Base-by-base conservation (phyloP, 2,329 filamentous ascomycete species). In the Pseudogymnoascus sp. region DNA sequence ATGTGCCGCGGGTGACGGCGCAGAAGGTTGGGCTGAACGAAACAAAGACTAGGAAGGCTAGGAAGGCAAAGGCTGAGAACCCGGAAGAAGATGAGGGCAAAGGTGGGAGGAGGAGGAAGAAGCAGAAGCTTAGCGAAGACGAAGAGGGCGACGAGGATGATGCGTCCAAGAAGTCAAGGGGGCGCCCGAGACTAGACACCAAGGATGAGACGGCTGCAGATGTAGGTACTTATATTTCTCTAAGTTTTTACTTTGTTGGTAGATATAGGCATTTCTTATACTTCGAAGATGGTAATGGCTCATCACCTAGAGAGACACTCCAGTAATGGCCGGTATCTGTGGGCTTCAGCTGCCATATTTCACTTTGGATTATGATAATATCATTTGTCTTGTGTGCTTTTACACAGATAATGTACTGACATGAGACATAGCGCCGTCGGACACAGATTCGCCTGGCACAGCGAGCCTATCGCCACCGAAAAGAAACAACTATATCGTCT, bases 391-490 rank as follows among this genome's bases (percentile, higher is more conserved):
- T 9, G n/a, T 28, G 5, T 30, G 23, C n/a, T 30, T 19, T 10
- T 5, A 28, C 21, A 28, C 4, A 8, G 19, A 8, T 52, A 19
- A 12, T 15, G 23, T 52, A 58, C 62, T 68, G 61, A 69, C 28
- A 26, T 60, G 2, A 23, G 18, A 38, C 2, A 38, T 65, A 89
- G 88, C 86, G 90, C 63, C 86, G 91, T 58, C 82, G 91, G 59
- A 92, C 89, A 4, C 91, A 96, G 70, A 94, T 96, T 64, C 85
- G 91, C 21, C 80, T 92, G 59, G 91, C 91, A 1, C 91, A 95
- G 71, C 79, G 90, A 65, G 90, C 90, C 0, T 95, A 95, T 69
- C 83, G 91, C 13, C 83, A 88, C 67, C 85, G 91, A 58, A 95
- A 95, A 73, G 91, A 95, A 69, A 86, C 81, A 19, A 88, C 88